Evolutionary conservation across 805 yeast genomes (phyloP), one percentile per base, ranked within the genome.

Genomic region (Lachancea mirantina): DNA sequence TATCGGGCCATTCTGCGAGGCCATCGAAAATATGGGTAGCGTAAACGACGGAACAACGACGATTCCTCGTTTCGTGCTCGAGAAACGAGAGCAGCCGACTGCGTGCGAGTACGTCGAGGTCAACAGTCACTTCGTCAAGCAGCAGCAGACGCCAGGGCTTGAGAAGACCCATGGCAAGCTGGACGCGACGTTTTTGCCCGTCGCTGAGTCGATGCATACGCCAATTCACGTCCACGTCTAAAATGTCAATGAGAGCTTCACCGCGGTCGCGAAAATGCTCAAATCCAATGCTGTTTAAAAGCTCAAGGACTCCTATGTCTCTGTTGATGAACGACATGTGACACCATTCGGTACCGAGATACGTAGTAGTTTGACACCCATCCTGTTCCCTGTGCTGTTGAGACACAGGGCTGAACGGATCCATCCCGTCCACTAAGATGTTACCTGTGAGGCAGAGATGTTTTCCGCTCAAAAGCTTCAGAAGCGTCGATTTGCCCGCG

Each of bases 21-120:
- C 98, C 98, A 50, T 92, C 98, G 57, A 92, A 92, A 29, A 92
- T 92, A 51, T 92, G 98, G 0, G 98, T 92, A 3, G 97, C 92
- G 53, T 92, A 92, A 4, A 89, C 76, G 22, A 92, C 84, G 29
- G 87, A 76, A 40, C 94, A 77, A 13, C 69, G 59, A 38, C 97
- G 67, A 0, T 62, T 52, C 30, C 62, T 64, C 4, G 96, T 84
- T 54, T 92, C 98, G n/a, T 59, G 50, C 43, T 68, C 70, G 46
- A 92, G 63, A 52, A 84, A 92, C 1, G 68, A 63, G 41, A 92
- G 62, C 30, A 92, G 62, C 34, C 84, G 68, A 20, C 77, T 74
- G 46, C 98, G 69, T 2, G 88, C 97, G 30, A 92, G 67, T 5
- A 92, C 98, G 52, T 92, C 98, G 45, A 92, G 67, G 57, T 92